Conservation (phyloP, 1,284 basidiomycete genomes). For the Fomitopsis betulina region DNA sequence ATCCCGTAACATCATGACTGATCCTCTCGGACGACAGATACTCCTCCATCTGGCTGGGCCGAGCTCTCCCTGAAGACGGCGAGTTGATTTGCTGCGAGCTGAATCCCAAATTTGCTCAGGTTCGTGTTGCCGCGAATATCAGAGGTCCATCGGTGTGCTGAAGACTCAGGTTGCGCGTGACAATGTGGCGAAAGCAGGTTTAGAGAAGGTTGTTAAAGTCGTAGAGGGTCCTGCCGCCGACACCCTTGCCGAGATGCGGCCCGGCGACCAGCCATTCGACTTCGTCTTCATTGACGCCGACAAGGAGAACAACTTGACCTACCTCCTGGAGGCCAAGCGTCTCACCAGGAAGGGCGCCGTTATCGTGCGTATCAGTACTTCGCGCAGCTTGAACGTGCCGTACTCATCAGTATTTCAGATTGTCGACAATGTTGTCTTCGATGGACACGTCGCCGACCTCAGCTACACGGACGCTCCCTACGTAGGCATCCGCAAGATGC, state of each 20-base stretch:
- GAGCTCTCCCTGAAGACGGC: slow-evolving; percentile 50
- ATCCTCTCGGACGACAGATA: slow-evolving; percentile 36
- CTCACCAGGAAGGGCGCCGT: slow-evolving; percentile 49
- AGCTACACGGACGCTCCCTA: slow-evolving; percentile 30
- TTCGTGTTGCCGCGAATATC: slow-evolving; percentile 19
- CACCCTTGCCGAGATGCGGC: slow-evolving; percentile 36
- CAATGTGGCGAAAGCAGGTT: slow-evolving; percentile 46
- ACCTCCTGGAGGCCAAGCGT: slow-evolving; percentile 53
- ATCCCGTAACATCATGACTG: slow-evolving; percentile 4
- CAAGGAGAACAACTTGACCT: slow-evolving; percentile 43
- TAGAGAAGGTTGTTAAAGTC: slow-evolving; percentile 41
- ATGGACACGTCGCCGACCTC: slow-evolving; percentile 43
- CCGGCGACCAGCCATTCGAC: slow-evolving; percentile 45
- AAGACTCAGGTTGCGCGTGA: slow-evolving; percentile 43
- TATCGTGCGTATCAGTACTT: slow-evolving; percentile 39
- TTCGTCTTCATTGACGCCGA: slow-evolving; percentile 63
- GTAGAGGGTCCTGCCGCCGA: slow-evolving; percentile 48
- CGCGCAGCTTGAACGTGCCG: neutral
- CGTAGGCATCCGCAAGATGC: slow-evolving; percentile 45
- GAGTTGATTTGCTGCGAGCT: slow-evolving; percentile 48
- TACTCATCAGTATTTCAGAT: slow-evolving; percentile 30
- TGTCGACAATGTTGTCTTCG: slow-evolving; percentile 59
- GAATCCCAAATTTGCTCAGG: slow-evolving; percentile 42
- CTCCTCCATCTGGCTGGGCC: slow-evolving; percentile 57
- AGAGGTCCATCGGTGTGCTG: neutral